Evolutionary conservation across 2,329 filamentous ascomycete species (phyloP), one percentile per base, ranked within the genome.

Genomic region (Fusarium incarnatum): DNA sequence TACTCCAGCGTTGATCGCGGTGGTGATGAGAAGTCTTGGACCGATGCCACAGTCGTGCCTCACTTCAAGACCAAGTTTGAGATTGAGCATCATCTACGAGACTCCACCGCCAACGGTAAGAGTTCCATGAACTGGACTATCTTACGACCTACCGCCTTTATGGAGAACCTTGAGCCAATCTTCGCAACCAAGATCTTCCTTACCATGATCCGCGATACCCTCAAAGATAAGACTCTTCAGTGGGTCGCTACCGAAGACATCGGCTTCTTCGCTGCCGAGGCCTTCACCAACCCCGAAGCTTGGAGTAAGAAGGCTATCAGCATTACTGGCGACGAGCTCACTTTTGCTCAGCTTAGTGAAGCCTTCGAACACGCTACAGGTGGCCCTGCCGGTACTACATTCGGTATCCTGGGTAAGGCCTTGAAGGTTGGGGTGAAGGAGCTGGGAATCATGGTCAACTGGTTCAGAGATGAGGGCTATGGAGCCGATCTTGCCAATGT

Each of bases 131-230:
- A 61, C 5, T 82, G 79, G 79, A 79, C 78, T 0, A 78, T 83
- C n/a, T 66, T 83, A 3, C 75, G 81, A 10, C 81, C 81, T 1
- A 78, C 79, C 0, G 79, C 77, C 0, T 83, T 83, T 68, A 81
- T 82, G 79, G 81, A 83, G 6, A 81, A 81, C 56, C 71, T 81
- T 9, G 69, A 72, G 5, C 71, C 70, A 1, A 75, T 74, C 5
- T 79, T 81, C 57, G 10, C 71, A 15, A 75, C 72, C 6, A 79
- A 77, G 18, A 47, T 80, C 16, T 79, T 82, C 32, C 47, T 72
- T 3, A 78, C 78, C 0, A 68, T 72, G 55, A 79, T 78, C 72
- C 68, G 72, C 41, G 72, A 78, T 27, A 68, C 69, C 16, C 45
- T 82, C 13, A 68, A 72, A 30, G 66, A 75, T 8, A 79, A 78